A percentile compares a stretch with the other conserved stretches of the same genome.
Conservation (phyloP, 805 yeast species). For the Kodamaea nitidulidarum region DNA sequence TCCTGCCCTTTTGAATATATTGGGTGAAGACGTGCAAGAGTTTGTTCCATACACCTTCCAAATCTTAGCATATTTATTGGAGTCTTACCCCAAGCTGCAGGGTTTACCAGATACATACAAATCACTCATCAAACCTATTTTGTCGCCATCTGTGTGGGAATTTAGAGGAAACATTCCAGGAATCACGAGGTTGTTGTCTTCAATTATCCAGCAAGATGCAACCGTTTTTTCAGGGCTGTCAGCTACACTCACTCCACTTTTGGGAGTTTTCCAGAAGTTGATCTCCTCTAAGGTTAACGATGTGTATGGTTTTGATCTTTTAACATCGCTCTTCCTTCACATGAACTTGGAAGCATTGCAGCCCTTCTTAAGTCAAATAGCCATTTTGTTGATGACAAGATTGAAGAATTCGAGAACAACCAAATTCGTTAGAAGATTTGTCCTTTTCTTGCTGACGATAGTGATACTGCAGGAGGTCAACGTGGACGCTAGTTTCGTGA, state of each 20-base stretch:
- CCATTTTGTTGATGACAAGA: constrained; percentile 71
- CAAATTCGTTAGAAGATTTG: constrained; percentile 67
- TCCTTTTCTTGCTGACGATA: constrained; percentile 50
- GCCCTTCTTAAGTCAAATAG: constrained; percentile 64
- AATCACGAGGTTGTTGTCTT: constrained; percentile 70
- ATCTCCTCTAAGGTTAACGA: constrained; percentile 83
- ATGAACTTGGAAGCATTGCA: constrained; percentile 49
- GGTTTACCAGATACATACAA: constrained; percentile 63
- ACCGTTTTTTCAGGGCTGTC: constrained; percentile 31
- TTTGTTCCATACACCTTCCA: constrained; percentile 92
- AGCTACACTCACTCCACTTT: constrained; percentile 59
- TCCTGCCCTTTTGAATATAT: constrained; percentile 61
- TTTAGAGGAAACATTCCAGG: constrained; percentile 91
- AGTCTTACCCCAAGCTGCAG: constrained; percentile 45
- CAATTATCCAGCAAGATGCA: constrained; percentile 54
- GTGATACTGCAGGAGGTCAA: constrained; percentile 1
- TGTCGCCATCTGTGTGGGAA: constrained; percentile 94
- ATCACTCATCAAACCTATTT: constrained; percentile 70
- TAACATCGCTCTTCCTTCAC: constrained; percentile 61
- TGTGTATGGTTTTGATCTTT: constrained; percentile 74
- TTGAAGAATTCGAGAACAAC: constrained; percentile 80
- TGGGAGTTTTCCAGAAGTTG: constrained; percentile 95
- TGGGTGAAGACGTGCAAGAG: constrained; percentile 86
- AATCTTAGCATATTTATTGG: constrained; percentile 75
- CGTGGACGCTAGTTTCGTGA: constrained; percentile 43